Evolutionary conservation across 2,329 filamentous ascomycete species (phyloP).

Genomic region (Penicillium sp.): DNA sequence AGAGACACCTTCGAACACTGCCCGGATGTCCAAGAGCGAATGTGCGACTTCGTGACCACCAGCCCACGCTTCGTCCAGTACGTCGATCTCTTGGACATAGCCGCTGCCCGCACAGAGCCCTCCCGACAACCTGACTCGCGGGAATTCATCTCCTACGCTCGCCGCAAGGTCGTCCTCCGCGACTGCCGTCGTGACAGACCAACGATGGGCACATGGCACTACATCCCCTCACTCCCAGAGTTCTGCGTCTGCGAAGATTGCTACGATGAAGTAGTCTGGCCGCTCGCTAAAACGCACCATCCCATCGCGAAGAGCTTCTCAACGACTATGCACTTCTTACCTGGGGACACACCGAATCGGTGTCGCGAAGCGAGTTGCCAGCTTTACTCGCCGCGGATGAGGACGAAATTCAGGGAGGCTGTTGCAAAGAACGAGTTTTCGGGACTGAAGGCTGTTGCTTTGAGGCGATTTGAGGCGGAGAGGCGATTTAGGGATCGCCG

Average conservation of each 20-base stretch:
- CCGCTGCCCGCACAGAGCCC: constrained; percentile 46
- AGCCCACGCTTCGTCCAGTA: constrained; percentile 59
- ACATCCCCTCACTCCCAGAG: constrained; percentile 71
- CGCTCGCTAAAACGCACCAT: constrained; percentile 57
- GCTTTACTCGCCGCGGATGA: constrained; percentile 79
- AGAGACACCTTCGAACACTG: constrained; percentile 61
- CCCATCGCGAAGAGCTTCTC: constrained; percentile 67
- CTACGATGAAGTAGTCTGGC: constrained; percentile 76
- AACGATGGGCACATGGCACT: constrained; percentile 71
- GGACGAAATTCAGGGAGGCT: constrained; percentile 68
- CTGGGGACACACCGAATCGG: constrained; percentile 46
- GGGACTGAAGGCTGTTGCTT: constrained; percentile 64
- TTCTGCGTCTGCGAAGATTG: constrained; percentile 87
- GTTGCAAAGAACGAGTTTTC: constrained; percentile 67
- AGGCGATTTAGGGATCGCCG: constrained; percentile 59
- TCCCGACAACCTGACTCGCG: constrained; percentile 54
- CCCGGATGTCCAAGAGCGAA: constrained; percentile 51
- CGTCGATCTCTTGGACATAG: constrained; percentile 56
- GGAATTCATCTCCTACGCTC: constrained; percentile 65
- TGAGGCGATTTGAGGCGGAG: constrained; percentile 60
- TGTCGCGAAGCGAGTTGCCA: constrained; percentile 62
- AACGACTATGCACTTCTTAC: constrained; percentile 58
- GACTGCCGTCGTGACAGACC: constrained; percentile 69
- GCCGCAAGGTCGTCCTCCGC: constrained; percentile 57
- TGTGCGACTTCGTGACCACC: constrained; percentile 70